phyloP scores from a whole-genome alignment of 441 rosid genomes.

The Pelargonium cotyledonis region DNA sequence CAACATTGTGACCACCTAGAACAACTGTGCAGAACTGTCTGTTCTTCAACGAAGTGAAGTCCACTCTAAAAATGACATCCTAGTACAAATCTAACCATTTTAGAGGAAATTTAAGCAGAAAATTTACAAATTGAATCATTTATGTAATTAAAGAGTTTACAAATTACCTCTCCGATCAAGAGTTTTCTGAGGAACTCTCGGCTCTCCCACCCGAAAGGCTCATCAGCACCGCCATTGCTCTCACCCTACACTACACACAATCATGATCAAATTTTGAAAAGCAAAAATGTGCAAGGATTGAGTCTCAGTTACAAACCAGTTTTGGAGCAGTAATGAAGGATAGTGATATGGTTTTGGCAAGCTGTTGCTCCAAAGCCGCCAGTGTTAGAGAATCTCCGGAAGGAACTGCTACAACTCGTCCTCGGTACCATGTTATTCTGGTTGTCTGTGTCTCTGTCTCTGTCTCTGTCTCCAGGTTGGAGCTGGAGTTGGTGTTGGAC shows the following conservation, averaged over 20 bases:
- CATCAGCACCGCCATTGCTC: background rate
- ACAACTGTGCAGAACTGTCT: background rate
- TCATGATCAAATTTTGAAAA: too few relatives aligned
- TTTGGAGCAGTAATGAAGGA: too few relatives aligned
- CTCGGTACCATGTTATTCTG: too few relatives aligned
- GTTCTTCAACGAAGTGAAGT: background rate
- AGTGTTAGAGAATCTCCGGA: too few relatives aligned
- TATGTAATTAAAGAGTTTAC: background rate
- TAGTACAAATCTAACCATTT: background rate
- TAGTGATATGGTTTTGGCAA: too few relatives aligned
- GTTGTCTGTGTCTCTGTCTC: too few relatives aligned
- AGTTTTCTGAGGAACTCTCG: background rate
- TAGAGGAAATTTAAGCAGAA: background rate
- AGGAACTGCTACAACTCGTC: too few relatives aligned
- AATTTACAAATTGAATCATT: background rate
- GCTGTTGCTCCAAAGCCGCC: too few relatives aligned
- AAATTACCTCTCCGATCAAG: conserved; percentile 3
- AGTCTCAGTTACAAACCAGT: too few relatives aligned
- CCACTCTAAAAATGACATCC: background rate
- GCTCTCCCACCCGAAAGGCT: background rate
- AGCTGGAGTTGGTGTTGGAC: too few relatives aligned
- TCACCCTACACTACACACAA: background rate
- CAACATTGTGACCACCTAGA: background rate
- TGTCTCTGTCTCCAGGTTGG: too few relatives aligned
- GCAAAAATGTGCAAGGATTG: too few relatives aligned